Percentiles rank a stretch among this genome's conserved stretches.
phyloP scores from a whole-genome alignment of 2,329 filamentous ascomycete genomes.

The Penicillium sp. region DNA sequence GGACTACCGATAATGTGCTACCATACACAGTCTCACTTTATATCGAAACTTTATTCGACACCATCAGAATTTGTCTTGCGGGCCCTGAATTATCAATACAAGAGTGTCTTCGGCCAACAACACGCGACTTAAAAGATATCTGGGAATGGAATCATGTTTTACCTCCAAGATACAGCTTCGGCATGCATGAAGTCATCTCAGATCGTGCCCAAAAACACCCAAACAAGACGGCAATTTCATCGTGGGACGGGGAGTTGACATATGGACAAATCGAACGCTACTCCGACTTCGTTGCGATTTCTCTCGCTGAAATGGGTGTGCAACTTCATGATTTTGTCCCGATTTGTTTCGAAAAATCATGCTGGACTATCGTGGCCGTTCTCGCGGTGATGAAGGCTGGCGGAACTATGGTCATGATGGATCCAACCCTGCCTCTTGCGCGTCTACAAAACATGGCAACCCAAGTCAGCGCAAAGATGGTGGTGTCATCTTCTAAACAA shows the following conservation, averaged over 20 bases:
- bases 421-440: conserved; percentile 37
- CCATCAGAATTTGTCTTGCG: conserved; percentile 40
- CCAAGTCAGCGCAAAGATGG: conserved; percentile 34
- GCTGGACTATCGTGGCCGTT: conserved; percentile 39
- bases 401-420: conserved; percentile 37
- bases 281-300: conserved; percentile 35
- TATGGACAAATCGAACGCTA: conserved; percentile 40
- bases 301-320: conserved; percentile 33
- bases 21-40: conserved; percentile 50
- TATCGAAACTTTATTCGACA: conserved; percentile 50
- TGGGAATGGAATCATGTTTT: conserved; percentile 55
- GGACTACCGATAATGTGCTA: conserved; percentile 47
- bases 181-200: conserved; percentile 54
- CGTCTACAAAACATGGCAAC: conserved; percentile 38
- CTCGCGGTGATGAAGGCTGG: conserved; percentile 40
- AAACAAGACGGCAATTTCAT: conserved; percentile 34
- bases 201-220: conserved; percentile 28
- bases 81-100: conserved; percentile 35
- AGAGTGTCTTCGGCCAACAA: conserved; percentile 36
- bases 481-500: conserved; percentile 36
- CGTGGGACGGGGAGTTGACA: conserved; percentile 38
- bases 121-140: conserved; percentile 48
- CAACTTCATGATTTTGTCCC: conserved; percentile 32
- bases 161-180: conserved; percentile 48
- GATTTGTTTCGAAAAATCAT: conserved; percentile 40